Evolutionary conservation across 2,329 filamentous ascomycete species (phyloP).

Genomic region (Microdochium bolleyi): DNA sequence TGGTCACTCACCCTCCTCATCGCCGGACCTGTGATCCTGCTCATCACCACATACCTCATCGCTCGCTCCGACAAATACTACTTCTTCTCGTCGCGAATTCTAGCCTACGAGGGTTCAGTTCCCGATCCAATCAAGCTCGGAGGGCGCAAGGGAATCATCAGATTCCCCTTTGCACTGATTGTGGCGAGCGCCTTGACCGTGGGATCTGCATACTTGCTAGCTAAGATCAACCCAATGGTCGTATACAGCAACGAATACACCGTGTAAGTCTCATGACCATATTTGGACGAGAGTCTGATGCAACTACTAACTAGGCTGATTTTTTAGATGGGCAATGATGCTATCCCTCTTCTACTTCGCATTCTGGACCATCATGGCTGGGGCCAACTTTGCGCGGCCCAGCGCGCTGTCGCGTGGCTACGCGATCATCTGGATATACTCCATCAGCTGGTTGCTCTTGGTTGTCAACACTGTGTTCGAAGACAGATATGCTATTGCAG

Average conservation of each 20-base stretch:
- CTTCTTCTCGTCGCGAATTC: constrained; percentile 60
- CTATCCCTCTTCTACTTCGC: constrained; percentile 70
- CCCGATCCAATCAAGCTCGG: constrained; percentile 56
- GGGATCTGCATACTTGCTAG: constrained; percentile 65
- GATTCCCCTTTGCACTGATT: constrained; percentile 69
- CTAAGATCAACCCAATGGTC: constrained; percentile 81
- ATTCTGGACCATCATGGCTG: constrained; percentile 66
- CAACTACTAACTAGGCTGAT: neutral
- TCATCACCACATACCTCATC: constrained; percentile 61
- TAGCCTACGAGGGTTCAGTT: constrained; percentile 50
- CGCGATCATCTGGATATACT: constrained; percentile 75
- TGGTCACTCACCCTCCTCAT: constrained; percentile 79
- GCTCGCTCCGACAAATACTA: constrained; percentile 76
- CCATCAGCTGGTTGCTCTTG: constrained; percentile 64
- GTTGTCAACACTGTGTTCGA: constrained; percentile 70
- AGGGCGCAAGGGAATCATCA: constrained; percentile 75
- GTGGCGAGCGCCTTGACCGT: constrained; percentile 62
- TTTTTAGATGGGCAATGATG: constrained; percentile 66
- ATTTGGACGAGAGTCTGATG: too few species aligned
- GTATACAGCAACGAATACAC: constrained; percentile 84
- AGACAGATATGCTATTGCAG: constrained; percentile 65
- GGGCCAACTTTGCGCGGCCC: constrained; percentile 72
- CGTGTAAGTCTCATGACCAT: constrained; percentile 33
- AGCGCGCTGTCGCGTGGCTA: constrained; percentile 82
- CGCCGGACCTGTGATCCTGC: constrained; percentile 65